Conservation (phyloP, 305 asterid species). For the Nicotiana rustica region DNA sequence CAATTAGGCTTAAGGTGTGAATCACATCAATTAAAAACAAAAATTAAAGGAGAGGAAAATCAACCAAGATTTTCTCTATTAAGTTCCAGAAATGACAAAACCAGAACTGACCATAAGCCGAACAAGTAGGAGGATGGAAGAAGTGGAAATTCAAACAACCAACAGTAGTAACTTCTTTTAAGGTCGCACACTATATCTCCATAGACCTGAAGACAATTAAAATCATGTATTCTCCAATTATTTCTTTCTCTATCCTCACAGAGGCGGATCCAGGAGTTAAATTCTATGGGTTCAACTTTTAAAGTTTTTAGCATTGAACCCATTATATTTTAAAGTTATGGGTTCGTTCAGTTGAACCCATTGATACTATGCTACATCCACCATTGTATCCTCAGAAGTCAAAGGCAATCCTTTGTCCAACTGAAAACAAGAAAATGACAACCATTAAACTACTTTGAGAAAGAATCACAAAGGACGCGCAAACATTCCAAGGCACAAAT, state of each 20-base stretch:
- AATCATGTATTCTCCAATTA: neutral
- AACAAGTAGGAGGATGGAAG: neutral
- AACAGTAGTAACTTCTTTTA: neutral
- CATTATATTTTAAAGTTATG: too few species aligned
- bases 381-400: neutral
- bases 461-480: neutral
- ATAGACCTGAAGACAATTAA: neutral
- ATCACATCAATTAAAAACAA: neutral
- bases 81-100: slow-evolving; percentile 4
- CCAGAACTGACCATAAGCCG: neutral
- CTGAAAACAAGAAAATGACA: too few species aligned
- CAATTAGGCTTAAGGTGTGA: neutral
- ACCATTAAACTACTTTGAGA: too few species aligned
- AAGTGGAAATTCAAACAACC: neutral
- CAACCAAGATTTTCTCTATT: neutral
- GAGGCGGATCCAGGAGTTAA: too few species aligned
- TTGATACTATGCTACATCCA: too few species aligned
- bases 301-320: too few species aligned
- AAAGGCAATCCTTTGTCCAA: neutral
- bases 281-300: neutral
- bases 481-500: neutral
- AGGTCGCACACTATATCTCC: neutral
- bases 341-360: too few species aligned
- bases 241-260: neutral
- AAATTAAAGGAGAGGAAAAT: neutral